Evolutionary conservation across 2,329 filamentous ascomycete species (phyloP).

Genomic region (Tolypocladium tundrense): DNA sequence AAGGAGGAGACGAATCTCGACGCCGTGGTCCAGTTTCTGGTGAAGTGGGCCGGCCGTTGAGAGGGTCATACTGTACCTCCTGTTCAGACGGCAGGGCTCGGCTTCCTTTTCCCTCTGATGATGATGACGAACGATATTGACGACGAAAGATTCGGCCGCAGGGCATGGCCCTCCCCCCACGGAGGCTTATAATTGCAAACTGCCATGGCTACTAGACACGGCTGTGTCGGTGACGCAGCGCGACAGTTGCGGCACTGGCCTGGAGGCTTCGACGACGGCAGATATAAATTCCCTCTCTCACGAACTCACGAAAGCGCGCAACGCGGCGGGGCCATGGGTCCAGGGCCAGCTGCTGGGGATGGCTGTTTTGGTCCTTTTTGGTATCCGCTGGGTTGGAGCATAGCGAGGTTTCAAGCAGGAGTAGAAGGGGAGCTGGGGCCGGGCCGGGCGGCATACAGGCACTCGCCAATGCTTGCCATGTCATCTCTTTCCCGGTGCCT

Average conservation of each 20-base stretch:
- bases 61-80: neutral
- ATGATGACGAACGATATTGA: constrained; percentile 5
- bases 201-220: neutral
- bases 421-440: neutral
- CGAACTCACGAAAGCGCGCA: constrained; percentile 18
- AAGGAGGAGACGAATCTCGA: constrained; percentile 99
- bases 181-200: neutral
- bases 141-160: constrained; percentile 2
- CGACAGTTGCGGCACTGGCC: neutral
- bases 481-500: neutral
- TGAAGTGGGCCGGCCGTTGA: constrained; percentile 75
- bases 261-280: constrained; percentile 10
- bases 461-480: constrained; percentile 1
- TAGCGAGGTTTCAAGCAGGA: constrained; percentile 3
- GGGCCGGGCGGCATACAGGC: constrained; percentile 3
- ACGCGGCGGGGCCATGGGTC: constrained; percentile 1
- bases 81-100: neutral
- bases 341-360: constrained; percentile 1
- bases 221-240: neutral
- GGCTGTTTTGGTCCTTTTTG: neutral
- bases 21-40: constrained; percentile 91
- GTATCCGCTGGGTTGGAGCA: constrained; percentile 3
- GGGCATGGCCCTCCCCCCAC: neutral
- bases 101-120: constrained; percentile 2
- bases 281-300: constrained; percentile 24